These are phyloP conservation scores for Ramularia collo-cygni DNA, from an alignment of 2,329 filamentous ascomycete genomes.

Conservation along the genomic window DNA sequence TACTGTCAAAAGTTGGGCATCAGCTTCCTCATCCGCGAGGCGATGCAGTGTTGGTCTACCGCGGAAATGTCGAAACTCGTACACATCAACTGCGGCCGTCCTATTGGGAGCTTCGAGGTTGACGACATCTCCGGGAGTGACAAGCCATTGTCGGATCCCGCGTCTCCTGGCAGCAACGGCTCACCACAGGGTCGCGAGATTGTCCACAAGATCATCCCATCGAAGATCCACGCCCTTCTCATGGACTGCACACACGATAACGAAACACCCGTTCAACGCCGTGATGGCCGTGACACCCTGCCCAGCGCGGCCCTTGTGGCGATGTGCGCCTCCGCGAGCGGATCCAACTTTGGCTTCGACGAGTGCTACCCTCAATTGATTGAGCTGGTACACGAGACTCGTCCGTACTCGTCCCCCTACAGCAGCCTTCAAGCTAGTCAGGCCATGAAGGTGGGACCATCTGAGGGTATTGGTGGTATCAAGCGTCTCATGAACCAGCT, in stretches of 20 bases:
- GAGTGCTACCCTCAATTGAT: slow-evolving; percentile 90
- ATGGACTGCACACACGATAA: slow-evolving; percentile 99
- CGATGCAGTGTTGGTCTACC: slow-evolving; percentile 97
- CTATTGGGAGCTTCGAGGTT: slow-evolving; percentile 96
- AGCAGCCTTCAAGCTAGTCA: slow-evolving; percentile 46
- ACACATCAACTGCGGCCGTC: slow-evolving; percentile 84
- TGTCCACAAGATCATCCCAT: slow-evolving; percentile 75
- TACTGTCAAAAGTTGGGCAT: slow-evolving; percentile 91
- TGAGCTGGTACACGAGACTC: slow-evolving; percentile 85
- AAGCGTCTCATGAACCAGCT: slow-evolving; percentile 94
- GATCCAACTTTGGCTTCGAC: slow-evolving; percentile 97
- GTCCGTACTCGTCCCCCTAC: slow-evolving; percentile 72
- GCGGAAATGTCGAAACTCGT: slow-evolving; percentile 87
- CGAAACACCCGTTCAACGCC: slow-evolving; percentile 89
- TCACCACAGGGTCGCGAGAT: slow-evolving; percentile 49
- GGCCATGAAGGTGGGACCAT: slow-evolving; percentile 56
- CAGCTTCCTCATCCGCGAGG: slow-evolving; percentile 86
- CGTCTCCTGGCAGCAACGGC: slow-evolving; percentile 27
- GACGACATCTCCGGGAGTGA: slow-evolving; percentile 69
- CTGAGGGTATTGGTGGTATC: slow-evolving; percentile 80
- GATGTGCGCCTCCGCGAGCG: slow-evolving; percentile 92
- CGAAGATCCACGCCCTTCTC: slow-evolving; percentile 85
- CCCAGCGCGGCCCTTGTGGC: slow-evolving; percentile 89
- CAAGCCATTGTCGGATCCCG: slow-evolving; percentile 22
- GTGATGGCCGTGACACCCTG: slow-evolving; percentile 87